Percentiles rank a stretch among this genome's conserved stretches.
Evolutionary conservation across 129 eudicot genomes (phyloP).

Genomic region (Daucus carota): DH1_v3.0 NC_030382.2:36128501-36129000

Average conservation of each 20-base stretch:
- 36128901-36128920: no score
- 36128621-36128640: slow-evolving; percentile 27
- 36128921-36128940: no score
- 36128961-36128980: no score
- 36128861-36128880: slow-evolving; percentile 88
- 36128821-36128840: slow-evolving; percentile 73
- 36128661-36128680: no score
- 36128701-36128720: slow-evolving; percentile 80
- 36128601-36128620: slow-evolving; percentile 51
- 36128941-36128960: no score
- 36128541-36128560: slow-evolving; percentile 39
- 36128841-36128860: slow-evolving; percentile 69
- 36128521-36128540: slow-evolving; percentile 56
- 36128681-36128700: slow-evolving; percentile 23
- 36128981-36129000: no score
- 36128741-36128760: slow-evolving; percentile 82
- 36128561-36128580: slow-evolving; percentile 33
- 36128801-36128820: slow-evolving; percentile 88
- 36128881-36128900: no score
- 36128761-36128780: slow-evolving; percentile 87
- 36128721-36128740: slow-evolving; percentile 69
- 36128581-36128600: slow-evolving; percentile 78
- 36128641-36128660: background rate
- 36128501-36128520: no score
- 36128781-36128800: slow-evolving; percentile 89